Base-by-base conservation (phyloP, 2,329 filamentous ascomycete genomes). In the Apiospora sp. region DNA sequence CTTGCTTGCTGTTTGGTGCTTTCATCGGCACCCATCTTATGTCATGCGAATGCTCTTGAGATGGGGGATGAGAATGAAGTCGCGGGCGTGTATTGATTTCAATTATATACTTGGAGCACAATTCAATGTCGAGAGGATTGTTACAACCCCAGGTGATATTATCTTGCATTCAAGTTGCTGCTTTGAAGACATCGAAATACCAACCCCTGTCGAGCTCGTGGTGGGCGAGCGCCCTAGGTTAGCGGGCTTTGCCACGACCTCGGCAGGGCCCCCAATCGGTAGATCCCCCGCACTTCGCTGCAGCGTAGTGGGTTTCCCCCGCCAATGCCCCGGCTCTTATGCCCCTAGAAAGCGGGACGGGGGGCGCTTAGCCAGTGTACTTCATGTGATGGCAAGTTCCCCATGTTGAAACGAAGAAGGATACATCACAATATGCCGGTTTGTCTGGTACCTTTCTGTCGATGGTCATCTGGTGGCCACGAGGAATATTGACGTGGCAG, bases 1-100 rank as follows among this genome's bases (percentile, higher is more conserved):
- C 80, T 79, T 7, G 86, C 86, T 68, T 77, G 78, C 58, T 69
- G 67, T 8, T 69, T 49, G 44, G 8, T n/a, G 14, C 44, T 49
- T 1, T 69, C 67, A 16, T 69, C 67, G 22, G 44, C 67, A 12
- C 67, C 67, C 67, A 69, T 69, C 58, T n/a, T 64, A 8, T 8
- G 16, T 22, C 14, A 30, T 49, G 14, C 44, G 16, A 34, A 58
- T n/a, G n/a, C n/a, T n/a, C n/a, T n/a, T n/a, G n/a, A n/a, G n/a
- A n/a, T n/a, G n/a, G n/a, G n/a, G n/a, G n/a, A n/a, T n/a, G n/a
- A n/a, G n/a, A n/a, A n/a, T n/a, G n/a, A n/a, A n/a, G n/a, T n/a
- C n/a, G n/a, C 13, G 13, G 22, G 48, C 19, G 3, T n/a, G 14
- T 27, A 13, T 6, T 12, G 16, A 14, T 7, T 30, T 3, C 24